phyloP scores from a whole-genome alignment of 2,329 filamentous ascomycete genomes.

The Venturia oleaginea region DNA sequence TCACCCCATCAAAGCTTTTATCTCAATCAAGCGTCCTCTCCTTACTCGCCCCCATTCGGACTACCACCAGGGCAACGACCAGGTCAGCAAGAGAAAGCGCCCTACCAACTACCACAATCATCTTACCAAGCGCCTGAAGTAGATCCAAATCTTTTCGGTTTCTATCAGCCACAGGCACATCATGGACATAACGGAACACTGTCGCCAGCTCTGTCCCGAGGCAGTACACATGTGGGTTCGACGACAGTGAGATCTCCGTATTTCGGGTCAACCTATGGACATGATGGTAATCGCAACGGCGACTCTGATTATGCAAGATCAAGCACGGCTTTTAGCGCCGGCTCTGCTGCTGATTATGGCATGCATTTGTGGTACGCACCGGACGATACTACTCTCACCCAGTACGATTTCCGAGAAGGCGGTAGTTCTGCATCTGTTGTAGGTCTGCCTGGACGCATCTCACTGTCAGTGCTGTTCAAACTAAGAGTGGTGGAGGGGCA shows the following conservation, averaged over 20 bases:
- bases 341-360: slow-evolving; percentile 19
- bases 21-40: not conserved
- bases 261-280: not conserved
- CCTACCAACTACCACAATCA: not conserved
- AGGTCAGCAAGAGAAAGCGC: not conserved
- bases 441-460: not conserved
- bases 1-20: not conserved
- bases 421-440: not conserved
- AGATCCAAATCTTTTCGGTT: not conserved
- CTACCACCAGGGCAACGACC: not conserved
- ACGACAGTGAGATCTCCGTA: not conserved
- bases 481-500: not conserved
- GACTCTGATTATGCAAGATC: slow-evolving; percentile 26
- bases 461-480: slow-evolving; percentile 5
- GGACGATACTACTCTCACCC: slow-evolving; percentile 31
- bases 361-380: slow-evolving; percentile 38
- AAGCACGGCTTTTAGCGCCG: not conserved
- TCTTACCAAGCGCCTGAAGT: not conserved
- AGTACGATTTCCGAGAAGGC: slow-evolving; percentile 33
- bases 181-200: not conserved
- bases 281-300: slow-evolving; percentile 19
- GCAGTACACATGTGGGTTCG: not conserved
- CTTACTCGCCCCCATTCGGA: not conserved
- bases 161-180: not conserved
- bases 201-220: not conserved